These are phyloP conservation scores for Citrus medica DNA, from an alignment of 345 rosid genomes.

Conservation along the genomic window DNA sequence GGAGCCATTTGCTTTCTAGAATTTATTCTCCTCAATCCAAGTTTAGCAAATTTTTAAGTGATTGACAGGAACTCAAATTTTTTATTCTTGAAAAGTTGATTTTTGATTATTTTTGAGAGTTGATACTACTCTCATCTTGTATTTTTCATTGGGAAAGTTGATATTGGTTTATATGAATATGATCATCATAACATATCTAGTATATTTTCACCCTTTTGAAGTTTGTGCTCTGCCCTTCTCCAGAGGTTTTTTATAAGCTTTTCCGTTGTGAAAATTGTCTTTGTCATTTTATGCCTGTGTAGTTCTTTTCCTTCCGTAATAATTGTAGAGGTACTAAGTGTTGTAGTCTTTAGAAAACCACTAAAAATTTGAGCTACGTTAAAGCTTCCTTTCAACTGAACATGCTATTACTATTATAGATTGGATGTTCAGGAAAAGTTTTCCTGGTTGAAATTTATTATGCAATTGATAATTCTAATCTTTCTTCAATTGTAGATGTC, in stretches of 20 bases:
- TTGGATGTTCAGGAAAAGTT: neutral
- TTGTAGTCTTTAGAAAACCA: neutral
- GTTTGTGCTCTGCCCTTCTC: neutral
- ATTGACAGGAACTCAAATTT: slow-evolving; percentile 10
- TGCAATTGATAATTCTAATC: neutral
- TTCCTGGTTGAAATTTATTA: neutral
- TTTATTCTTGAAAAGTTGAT: slow-evolving; percentile 4
- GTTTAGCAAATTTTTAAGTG: slow-evolving; percentile 15
- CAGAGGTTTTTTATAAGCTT: neutral
- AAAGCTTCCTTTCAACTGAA: neutral
- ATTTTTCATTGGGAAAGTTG: slow-evolving; percentile 5
- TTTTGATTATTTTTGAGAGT: slow-evolving; percentile 9
- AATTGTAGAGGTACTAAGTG: neutral
- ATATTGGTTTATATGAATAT: neutral
- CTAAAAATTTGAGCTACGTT: neutral
- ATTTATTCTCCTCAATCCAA: slow-evolving; percentile 25
- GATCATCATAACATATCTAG: neutral
- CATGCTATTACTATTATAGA: neutral
- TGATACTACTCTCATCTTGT: slow-evolving; percentile 6
- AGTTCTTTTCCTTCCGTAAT: neutral
- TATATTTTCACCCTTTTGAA: neutral
- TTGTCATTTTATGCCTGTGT: neutral
- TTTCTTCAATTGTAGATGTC: neutral
- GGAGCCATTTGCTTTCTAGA: slow-evolving; percentile 30
- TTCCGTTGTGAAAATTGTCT: neutral